Conservation (phyloP, 306 rosid genomes). For the Lathyrus sativus region DNA sequence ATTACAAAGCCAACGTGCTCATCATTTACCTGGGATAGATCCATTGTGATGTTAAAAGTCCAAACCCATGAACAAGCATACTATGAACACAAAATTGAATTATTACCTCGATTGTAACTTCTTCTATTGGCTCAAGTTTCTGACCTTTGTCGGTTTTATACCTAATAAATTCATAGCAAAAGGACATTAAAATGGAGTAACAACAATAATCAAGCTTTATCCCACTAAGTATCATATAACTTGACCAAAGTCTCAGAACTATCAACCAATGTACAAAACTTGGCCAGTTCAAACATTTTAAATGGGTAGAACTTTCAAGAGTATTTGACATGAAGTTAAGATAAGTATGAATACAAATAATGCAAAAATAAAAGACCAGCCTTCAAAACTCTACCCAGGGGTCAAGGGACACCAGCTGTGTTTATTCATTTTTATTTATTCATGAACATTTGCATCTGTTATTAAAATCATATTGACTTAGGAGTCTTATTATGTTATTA, state of each 20-base stretch:
- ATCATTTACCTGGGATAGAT: conserved; percentile 71
- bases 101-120: conserved; percentile 90
- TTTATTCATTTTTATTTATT: conserved; percentile 12
- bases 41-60: conserved; percentile 22
- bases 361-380: conserved; percentile 20
- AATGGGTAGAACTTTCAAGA: conserved; percentile 28
- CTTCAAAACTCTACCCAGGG: conserved; percentile 8
- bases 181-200: conserved; percentile 22
- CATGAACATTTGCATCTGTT: not conserved
- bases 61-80: conserved; percentile 31
- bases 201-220: not conserved
- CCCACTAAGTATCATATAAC: conserved; percentile 8
- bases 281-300: conserved; percentile 26
- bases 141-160: conserved; percentile 73
- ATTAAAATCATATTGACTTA: conserved; percentile 24
- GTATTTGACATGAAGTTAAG: conserved; percentile 10
- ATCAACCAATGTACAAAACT: conserved; percentile 3
- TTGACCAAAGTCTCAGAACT: conserved; percentile 25
- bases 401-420: not conserved
- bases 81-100: conserved; percentile 18
- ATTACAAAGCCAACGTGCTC: conserved; percentile 94
- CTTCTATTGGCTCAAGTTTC: conserved; percentile 95
- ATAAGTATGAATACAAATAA: conserved; percentile 20
- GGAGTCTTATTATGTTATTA: not conserved
- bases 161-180: conserved; percentile 59